Evolutionary conservation across 306 rosid species (phyloP).

Genomic region (Trichosanthes truncata): DNA sequence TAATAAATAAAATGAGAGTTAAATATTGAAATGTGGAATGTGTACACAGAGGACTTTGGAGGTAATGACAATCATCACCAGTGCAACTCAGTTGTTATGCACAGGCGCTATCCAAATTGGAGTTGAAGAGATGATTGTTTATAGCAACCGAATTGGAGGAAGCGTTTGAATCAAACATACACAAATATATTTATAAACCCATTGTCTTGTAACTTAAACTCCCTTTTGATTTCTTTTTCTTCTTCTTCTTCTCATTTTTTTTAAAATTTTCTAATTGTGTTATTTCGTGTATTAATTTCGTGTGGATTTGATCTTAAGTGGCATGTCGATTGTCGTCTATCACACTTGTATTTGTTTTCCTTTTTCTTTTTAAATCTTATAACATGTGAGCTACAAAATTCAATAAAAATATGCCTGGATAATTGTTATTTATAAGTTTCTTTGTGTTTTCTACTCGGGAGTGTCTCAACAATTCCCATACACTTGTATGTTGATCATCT

Average conservation of each 20-base stretch:
- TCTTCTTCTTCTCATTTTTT: not conserved
- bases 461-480: too few relatives aligned
- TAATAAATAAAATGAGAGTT: not conserved
- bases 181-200: not conserved
- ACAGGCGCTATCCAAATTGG: conserved; percentile 49
- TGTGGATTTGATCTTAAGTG: not conserved
- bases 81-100: conserved; percentile 63
- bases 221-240: not conserved
- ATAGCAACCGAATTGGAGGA: not conserved
- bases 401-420: not conserved
- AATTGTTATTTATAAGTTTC: not conserved
- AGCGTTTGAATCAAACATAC: conserved; percentile 18
- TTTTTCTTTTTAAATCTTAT: not conserved
- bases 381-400: not conserved
- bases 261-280: not conserved
- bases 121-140: conserved; percentile 22
- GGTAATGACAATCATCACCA: conserved; percentile 52
- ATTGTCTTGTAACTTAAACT: not conserved
- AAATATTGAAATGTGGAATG: not conserved
- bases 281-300: not conserved
- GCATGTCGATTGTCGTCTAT: not conserved
- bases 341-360: not conserved
- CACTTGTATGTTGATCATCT: too few relatives aligned
- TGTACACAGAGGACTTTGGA: conserved; percentile 61
- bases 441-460: not conserved